Percentiles rank a stretch among this genome's conserved stretches.
Conservation (phyloP, 2,329 filamentous ascomycete genomes). For the Sporothrix variecibatus region DNA sequence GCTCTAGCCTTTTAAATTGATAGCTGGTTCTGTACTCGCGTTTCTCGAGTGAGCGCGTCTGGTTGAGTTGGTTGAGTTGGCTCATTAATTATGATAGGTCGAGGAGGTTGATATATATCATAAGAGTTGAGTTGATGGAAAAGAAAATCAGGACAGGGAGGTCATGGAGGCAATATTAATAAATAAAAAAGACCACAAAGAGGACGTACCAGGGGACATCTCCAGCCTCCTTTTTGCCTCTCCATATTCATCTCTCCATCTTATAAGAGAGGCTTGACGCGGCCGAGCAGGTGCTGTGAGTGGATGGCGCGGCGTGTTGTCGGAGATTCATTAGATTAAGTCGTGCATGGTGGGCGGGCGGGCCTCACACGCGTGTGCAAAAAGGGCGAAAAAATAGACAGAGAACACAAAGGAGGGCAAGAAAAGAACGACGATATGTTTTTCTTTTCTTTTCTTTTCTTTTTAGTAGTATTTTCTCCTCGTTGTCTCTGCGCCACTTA, state of each 20-base stretch:
- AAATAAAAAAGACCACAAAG: not conserved
- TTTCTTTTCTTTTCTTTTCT: not conserved
- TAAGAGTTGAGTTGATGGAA: not conserved
- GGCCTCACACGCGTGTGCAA: not conserved
- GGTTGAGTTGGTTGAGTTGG: too few relatives aligned
- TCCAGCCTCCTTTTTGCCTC: not conserved
- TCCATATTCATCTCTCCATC: not conserved
- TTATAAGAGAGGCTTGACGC: not conserved
- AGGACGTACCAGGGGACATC: not conserved
- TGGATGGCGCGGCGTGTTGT: slow-evolving; percentile 20
- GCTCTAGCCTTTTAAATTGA: not conserved
- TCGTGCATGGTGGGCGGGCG: not conserved
- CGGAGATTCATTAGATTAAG: slow-evolving; percentile 21
- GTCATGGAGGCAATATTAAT: not conserved
- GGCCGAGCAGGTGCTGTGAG: not conserved
- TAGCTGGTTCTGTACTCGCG: not conserved
- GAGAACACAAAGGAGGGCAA: not conserved
- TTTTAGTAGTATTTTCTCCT: not conserved
- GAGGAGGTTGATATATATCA: not conserved
- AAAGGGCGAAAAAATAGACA: not conserved
- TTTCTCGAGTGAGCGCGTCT: not conserved
- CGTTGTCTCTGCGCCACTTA: not conserved
- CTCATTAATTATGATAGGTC: not conserved
- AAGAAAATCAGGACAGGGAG: not conserved
- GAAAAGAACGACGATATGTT: not conserved